Evolutionary conservation across 306 rosid species (phyloP), one percentile per base, ranked within the genome.

Genomic region (Cucumis melo): DNA sequence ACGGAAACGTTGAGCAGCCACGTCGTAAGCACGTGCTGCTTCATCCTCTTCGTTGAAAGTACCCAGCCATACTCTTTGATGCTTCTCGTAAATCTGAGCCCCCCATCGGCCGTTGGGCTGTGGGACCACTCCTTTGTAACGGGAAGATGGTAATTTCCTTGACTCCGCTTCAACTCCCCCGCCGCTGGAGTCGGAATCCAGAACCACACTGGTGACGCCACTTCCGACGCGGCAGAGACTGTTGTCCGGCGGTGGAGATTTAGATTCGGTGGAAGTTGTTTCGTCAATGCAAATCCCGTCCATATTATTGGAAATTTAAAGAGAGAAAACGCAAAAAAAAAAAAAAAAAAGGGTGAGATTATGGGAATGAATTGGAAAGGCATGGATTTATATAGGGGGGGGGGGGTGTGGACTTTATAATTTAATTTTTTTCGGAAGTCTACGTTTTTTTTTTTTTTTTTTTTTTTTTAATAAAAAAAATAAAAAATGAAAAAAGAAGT

Each of bases 101-200:
- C 99, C 99, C 99, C 99, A 94, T 0, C 99, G 98, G 4, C 99
- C 96, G 78, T 94, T 94, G 4, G 99, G 99, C 72, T 94, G 99
- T 0, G 99, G 99, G n/a, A 94, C 99, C 1, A 94, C 99, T 5
- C 99, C 99, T 74, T 94, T 94, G 88, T 84, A 92, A 48, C 87
- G 89, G 1, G 99, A 94, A 0, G 99, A 94, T 0, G 96, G 98
- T 1, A 94, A 92, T 48, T 94, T 94, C 4, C 97, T 70, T 0
- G 99, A 94, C 80, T 94, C 97, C 0, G 89, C 96, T 44, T 91
- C 96, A 38, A 79, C 79, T n/a, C 85, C 86, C 39, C 68, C 17
- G 11, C 67, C 42, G 42, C 73, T 32, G 7, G 83, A 51, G 1
- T 88, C 93, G 1, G 91, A 55, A 74, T 88, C 95, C 0, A 92